A percentile compares a stretch with the other conserved stretches of the same genome.
Evolutionary conservation across 352 stramenopile genomes (phyloP).

Genomic region (Phytopythium oedochilum): DNA sequence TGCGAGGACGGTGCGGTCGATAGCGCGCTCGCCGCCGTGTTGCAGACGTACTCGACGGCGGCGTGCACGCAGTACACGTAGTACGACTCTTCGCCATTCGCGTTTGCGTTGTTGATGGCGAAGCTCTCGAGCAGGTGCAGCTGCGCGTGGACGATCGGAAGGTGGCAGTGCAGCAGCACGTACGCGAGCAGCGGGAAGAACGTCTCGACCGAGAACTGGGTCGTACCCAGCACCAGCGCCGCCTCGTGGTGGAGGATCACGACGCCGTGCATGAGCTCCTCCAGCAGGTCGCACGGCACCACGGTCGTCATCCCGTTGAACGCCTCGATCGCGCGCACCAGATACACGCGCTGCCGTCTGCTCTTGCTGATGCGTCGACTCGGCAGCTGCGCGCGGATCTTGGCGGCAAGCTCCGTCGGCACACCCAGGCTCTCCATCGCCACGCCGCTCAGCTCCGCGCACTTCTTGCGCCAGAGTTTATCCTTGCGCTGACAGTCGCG

Average conservation of each 20-base stretch:
- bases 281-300: slow-evolving; percentile 79
- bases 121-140: slow-evolving; percentile 82
- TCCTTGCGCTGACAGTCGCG: slow-evolving; percentile 80
- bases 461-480: slow-evolving; percentile 80
- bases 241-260: slow-evolving; percentile 82
- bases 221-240: slow-evolving; percentile 82
- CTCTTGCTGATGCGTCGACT: slow-evolving; percentile 27
- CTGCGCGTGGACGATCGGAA: slow-evolving; percentile 73
- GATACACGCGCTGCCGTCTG: slow-evolving; percentile 32
- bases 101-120: slow-evolving; percentile 72
- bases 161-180: slow-evolving; percentile 66
- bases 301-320: slow-evolving; percentile 78
- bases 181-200: slow-evolving; percentile 85
- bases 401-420: slow-evolving; percentile 42
- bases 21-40: slow-evolving; percentile 34
- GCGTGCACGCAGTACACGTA: slow-evolving; percentile 88
- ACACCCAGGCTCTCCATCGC: slow-evolving; percentile 67
- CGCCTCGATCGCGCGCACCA: slow-evolving; percentile 68
- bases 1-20: neutral
- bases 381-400: slow-evolving; percentile 48
- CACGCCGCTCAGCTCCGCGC: slow-evolving; percentile 50
- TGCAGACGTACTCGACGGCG: slow-evolving; percentile 83
- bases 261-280: slow-evolving; percentile 83
- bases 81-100: slow-evolving; percentile 85
- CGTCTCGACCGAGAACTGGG: slow-evolving; percentile 82